phyloP scores from a whole-genome alignment of 2,329 filamentous ascomycete species.

The Cordyceps cateniannulata region DNA sequence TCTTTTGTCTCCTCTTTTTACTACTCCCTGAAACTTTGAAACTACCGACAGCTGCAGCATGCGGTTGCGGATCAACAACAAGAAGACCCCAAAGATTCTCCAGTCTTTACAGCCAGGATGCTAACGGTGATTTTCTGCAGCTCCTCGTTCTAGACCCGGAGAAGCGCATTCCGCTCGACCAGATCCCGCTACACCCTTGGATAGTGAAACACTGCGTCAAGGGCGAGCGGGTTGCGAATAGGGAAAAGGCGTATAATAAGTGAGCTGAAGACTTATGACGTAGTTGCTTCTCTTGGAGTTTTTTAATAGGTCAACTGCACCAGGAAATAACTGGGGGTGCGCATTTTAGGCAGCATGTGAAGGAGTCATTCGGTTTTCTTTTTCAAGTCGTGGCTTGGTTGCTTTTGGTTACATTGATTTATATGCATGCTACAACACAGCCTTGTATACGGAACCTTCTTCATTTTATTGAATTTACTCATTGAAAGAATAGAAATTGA shows the following conservation, averaged over 20 bases:
- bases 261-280: constrained; percentile 8
- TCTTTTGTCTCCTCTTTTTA: constrained; percentile 1
- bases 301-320: constrained; percentile 10
- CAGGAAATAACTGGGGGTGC: constrained; percentile 7
- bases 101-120: not conserved
- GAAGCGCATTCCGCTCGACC: constrained; percentile 83
- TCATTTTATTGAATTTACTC: not conserved
- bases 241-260: constrained; percentile 34
- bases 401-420: constrained; percentile 9
- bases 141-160: constrained; percentile 88
- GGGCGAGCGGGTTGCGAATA: constrained; percentile 46
- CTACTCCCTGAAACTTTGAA: not conserved
- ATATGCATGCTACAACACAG: constrained; percentile 7
- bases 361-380: constrained; percentile 21
- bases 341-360: constrained; percentile 22
- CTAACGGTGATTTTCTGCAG: constrained; percentile 33
- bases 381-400: constrained; percentile 6
- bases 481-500: not conserved
- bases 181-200: constrained; percentile 89
- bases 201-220: constrained; percentile 89
- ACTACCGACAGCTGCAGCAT: not conserved
- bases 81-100: not conserved
- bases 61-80: not conserved
- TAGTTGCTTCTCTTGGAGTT: not conserved
- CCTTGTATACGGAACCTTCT: constrained; percentile 1